Evolutionary conservation across 331 rosid genomes (phyloP), one percentile per base, ranked within the genome.

Genomic region (Erythrophleum ivorense): DNA sequence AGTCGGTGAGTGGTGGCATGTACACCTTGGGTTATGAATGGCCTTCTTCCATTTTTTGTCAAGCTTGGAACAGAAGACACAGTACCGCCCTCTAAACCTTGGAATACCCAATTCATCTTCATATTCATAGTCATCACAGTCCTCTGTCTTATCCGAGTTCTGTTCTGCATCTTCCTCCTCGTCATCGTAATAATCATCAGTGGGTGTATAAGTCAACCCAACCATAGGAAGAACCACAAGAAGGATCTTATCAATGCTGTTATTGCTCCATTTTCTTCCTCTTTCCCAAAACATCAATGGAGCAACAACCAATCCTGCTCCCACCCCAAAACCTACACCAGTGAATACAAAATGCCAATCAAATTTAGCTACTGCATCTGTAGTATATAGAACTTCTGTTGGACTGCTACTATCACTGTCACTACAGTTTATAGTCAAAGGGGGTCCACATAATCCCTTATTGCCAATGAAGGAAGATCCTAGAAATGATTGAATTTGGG

Each of bases 31-130:
- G 33, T 91, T 88, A 85, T 95, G 98, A 75, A 91, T 85, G 66
- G 66, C 90, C 85, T 78, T 90, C 76, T 76, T 87, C 89, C 64
- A 85, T 63, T 53, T 81, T 16, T 67, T 81, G 77, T 90, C 92
- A 4, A 90, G 83, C 81, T 95, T 91, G 21, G 99, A 93, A 86
- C 99, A 95, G 68, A 90, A 89, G 24, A 93, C 93, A 84, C 97
- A 95, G 63, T 88, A 93, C 65, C 50, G 65, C 24, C 96, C 96
- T 36, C 54, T 81, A 77, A 85, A 71, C 46, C 80, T 82, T 76
- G 19, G 65, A 36, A 76, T 82, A 63, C 82, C 91, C 79, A 60
- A 53, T 52, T 60, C 71, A 69, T 71, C 74, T 76, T 86, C 92
- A 2, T 86, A 80, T 18, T 59, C 94, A 40, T 79, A 73, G 7